Conservation (phyloP, 371 early-diverging fungal genomes). For the Gilbertella persicaria region DNA sequence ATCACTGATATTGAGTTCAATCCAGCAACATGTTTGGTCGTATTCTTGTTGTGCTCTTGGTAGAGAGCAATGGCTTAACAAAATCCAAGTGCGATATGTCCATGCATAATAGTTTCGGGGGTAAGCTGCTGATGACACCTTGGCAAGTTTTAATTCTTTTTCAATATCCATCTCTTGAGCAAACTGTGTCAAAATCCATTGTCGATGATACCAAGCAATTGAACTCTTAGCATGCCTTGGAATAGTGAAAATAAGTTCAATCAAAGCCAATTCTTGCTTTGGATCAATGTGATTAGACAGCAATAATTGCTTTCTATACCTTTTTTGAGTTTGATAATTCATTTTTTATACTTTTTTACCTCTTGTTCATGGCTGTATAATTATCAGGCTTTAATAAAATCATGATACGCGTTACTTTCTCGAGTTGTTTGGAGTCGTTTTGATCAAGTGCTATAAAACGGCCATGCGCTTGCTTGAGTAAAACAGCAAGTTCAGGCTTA, state of each 20-base stretch:
- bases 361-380: constrained; percentile 56
- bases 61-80: constrained; percentile 11
- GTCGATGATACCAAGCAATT: constrained; percentile 60
- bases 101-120: constrained; percentile 62
- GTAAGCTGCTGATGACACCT: constrained; percentile 39
- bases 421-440: constrained; percentile 1
- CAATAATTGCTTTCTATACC: constrained; percentile 47
- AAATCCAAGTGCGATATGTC: constrained; percentile 54
- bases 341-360: constrained; percentile 31
- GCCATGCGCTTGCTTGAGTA: constrained; percentile 32
- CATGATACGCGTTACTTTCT: constrained; percentile 39
- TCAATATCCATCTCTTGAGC: constrained; percentile 14
- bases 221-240: constrained; percentile 60
- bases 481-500: not conserved
- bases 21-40: constrained; percentile 32
- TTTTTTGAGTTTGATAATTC: not conserved
- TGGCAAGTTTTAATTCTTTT: constrained; percentile 42
- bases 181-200: constrained; percentile 17
- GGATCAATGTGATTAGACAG: constrained; percentile 25
- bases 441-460: constrained; percentile 10
- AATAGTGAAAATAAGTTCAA: constrained; percentile 53
- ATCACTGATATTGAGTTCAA: constrained; percentile 55
- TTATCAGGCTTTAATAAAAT: constrained; percentile 58
- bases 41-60: constrained; percentile 24
- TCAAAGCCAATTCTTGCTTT: constrained; percentile 35